A percentile compares a stretch with the other conserved stretches of the same genome.
Conservation (phyloP, 768 basidiomycete species). For the Sarcodon aspratus region DNA sequence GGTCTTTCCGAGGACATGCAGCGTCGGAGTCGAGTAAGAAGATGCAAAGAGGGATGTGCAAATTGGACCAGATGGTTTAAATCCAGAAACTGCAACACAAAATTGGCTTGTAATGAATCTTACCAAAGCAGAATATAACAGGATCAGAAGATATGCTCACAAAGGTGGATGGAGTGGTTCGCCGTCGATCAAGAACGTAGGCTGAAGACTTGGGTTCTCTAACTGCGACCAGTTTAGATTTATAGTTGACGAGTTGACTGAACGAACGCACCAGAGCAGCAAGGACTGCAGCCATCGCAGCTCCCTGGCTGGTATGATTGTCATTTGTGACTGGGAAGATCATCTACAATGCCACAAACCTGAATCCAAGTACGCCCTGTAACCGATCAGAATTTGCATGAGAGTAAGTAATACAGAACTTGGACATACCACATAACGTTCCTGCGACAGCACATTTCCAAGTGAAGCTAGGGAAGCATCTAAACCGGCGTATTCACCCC, state of each 20-base stretch:
- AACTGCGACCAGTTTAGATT: constrained; percentile 24
- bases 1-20: constrained; percentile 69
- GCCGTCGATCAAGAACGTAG: constrained; percentile 52
- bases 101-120: constrained; percentile 37
- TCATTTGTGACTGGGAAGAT: constrained; percentile 1
- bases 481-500: constrained; percentile 42
- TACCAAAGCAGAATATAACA: not conserved
- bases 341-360: constrained; percentile 24
- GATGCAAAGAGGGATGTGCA: constrained; percentile 36
- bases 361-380: constrained; percentile 75
- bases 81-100: constrained; percentile 69
- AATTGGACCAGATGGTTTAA: constrained; percentile 37
- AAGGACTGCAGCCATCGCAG: constrained; percentile 60
- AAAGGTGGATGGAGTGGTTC: constrained; percentile 64
- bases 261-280: constrained; percentile 48
- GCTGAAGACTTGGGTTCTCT: constrained; percentile 39
- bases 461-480: constrained; percentile 44
- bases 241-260: not conserved
- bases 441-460: constrained; percentile 42
- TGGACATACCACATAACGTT: constrained; percentile 53
- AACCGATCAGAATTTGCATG: constrained; percentile 1
- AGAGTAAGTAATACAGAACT: constrained; percentile 11
- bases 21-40: constrained; percentile 55
- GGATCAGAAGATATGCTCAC: constrained; percentile 26
- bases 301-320: constrained; percentile 50